Conservation (phyloP, 1,139 yeast genomes). For the Entelexis sorbosivorans region DNA sequence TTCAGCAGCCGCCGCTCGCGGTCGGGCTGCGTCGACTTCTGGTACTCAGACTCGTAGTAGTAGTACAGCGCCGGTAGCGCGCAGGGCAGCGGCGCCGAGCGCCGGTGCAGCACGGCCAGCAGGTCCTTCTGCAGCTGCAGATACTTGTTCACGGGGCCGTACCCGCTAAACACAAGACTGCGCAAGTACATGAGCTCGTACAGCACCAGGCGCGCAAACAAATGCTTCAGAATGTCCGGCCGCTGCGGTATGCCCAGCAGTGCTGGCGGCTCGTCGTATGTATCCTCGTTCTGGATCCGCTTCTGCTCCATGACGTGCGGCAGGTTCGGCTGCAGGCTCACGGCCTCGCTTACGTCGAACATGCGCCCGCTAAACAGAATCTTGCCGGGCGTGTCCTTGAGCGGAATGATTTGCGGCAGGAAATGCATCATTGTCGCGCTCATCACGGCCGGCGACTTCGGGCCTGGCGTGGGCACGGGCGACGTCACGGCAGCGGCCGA, state of each 20-base stretch:
- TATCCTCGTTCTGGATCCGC: slow-evolving; percentile 4
- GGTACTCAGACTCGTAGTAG: slow-evolving; percentile 15
- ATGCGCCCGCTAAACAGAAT: slow-evolving; percentile 4
- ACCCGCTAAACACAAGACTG: slow-evolving; percentile 13
- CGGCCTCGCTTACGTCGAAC: neutral
- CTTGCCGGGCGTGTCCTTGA: slow-evolving; percentile 2
- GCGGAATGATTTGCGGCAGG: slow-evolving; percentile 4
- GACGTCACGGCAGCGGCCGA: neutral
- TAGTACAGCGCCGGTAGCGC: slow-evolving; percentile 15
- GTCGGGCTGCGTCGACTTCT: slow-evolving; percentile 13
- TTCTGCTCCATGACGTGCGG: slow-evolving; percentile 3
- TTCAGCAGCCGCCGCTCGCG: slow-evolving; percentile 10
- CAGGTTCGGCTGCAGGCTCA: neutral
- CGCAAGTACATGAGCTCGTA: slow-evolving; percentile 19
- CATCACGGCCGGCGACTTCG: neutral
- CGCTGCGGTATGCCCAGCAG: slow-evolving; percentile 3
- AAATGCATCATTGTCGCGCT: neutral
- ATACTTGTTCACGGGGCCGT: slow-evolving; percentile 14
- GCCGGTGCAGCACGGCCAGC: slow-evolving; percentile 7
- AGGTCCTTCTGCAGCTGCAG: slow-evolving; percentile 7
- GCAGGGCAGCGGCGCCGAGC: slow-evolving; percentile 12
- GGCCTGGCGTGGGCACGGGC: neutral
- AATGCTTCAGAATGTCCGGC: neutral
- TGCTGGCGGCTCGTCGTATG: neutral
- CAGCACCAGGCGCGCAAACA: slow-evolving; percentile 8